Evolutionary conservation across 2,329 filamentous ascomycete species (phyloP), one percentile per base, ranked within the genome.

Genomic region (Alternaria ventricosa): DNA sequence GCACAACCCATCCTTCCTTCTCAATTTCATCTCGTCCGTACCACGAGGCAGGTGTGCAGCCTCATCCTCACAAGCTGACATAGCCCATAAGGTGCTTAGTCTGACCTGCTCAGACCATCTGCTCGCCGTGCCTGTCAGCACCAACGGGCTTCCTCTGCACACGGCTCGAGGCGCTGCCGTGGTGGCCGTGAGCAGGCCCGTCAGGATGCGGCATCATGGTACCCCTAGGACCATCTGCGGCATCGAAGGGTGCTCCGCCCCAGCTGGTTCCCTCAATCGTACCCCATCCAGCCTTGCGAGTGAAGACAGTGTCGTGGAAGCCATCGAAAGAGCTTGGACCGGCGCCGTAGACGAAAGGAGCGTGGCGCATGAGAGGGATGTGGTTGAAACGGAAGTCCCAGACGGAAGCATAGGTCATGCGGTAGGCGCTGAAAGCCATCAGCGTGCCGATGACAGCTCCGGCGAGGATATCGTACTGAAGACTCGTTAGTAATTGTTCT

Each of bases 331-430:
- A 77, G 49, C 72, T 74, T 20, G 77, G 71, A 1, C 79, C 78
- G 12, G 73, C 74, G 68, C 81, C 82, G 64, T 88, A 89, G 22
- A 81, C 78, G 71, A 89, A 90, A 0, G 88, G 83, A 20, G 84
- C 79, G 45, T 84, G 82, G 20, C 89, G 85, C 68, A 87, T 86
- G 6, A 93, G 83, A 2, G 89, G 89, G 30, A 92, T 86, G 73
- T 92, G 89, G 74, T 87, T 87, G 78, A 83, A 89, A 11, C 89
- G 82, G 84, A 88, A 92, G 75, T 93, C 89, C 87, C 89, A 92
- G 55, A 92, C 82, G 9, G 85, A 82, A 0, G 89, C 88, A 69
- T 90, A 92, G 3, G 87, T 85, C 88, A 90, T 90, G 57, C 90
- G 83, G 75, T 91, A 92, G 0, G 85, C 76, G 1, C 85, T 87